Base-by-base conservation (phyloP, 2,329 filamentous ascomycete species). In the Fusarium decemcellulare region DNA sequence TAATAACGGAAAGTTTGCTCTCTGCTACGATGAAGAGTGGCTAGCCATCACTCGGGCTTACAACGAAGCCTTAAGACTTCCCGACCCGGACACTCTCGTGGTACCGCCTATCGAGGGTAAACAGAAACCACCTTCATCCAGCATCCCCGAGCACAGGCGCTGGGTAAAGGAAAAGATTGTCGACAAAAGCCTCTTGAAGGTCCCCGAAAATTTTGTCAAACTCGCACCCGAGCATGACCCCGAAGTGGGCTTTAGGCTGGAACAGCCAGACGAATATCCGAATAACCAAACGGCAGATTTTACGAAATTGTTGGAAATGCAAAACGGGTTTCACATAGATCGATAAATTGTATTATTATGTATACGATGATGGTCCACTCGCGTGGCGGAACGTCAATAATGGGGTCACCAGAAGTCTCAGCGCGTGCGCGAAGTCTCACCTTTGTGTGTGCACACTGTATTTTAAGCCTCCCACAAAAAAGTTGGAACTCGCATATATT, bases 1-100 rank as follows among this genome's bases (percentile, higher is more conserved):
- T 2, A 43, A 23, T 15, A 50, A 57, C 1, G 15, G 54, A 8
- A 59, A 63, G 12, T 59, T 55, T n/a, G 36, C 46, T 15, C 83
- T 82, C 9, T 85, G 89, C 47, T 98, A 98, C 77, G 95, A 98
- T 79, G 89, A 91, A 11, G 95, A 99, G 81, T 99, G 95, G 95
- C 89, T 99, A 6, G 92, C 95, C 40, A 97, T 99, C 70, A 94
- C 91, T 11, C 92, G 95, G 43, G 91, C 90, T 7, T 96, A 97
- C 76, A 88, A 92, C 36, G 72, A 83, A 2, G 84, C 88, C 34
- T 83, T 95, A 6, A 80, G 81, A 2, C 82, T 95, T 34, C 92
- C 93, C 63, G 84, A 91, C 65, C 84, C 39, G 88, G 95, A 78
- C 86, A 83, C 6, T 80, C 86, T 57, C 95, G 97, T 78, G 77